A percentile compares a stretch with the other conserved stretches of the same genome.
These are phyloP conservation scores for Fraxinus ornus DNA, from an alignment of 305 asterid genomes.

Conservation along the genomic window DNA sequence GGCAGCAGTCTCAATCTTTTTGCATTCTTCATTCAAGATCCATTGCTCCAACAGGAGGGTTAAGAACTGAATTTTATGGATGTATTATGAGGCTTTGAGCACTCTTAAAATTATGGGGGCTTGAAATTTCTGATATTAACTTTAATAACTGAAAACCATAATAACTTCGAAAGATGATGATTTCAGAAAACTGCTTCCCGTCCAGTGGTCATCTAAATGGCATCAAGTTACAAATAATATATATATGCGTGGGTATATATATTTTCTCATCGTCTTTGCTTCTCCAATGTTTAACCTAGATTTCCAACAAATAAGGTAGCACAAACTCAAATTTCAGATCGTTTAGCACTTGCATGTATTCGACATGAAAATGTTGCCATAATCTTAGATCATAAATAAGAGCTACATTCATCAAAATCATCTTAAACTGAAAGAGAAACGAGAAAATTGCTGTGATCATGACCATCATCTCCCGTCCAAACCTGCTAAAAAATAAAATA, in stretches of 20 bases:
- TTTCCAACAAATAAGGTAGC: background rate
- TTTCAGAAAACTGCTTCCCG: background rate
- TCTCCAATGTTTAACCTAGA: background rate
- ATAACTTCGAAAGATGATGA: background rate
- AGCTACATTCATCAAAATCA: background rate
- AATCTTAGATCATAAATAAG: background rate
- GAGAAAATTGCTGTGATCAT: background rate
- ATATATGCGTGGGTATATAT: too few species aligned
- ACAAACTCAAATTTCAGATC: background rate
- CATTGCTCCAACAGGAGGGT: background rate
- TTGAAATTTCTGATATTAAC: background rate
- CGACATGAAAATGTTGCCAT: background rate
- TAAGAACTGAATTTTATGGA: constrained; percentile 14
- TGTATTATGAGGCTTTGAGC: background rate
- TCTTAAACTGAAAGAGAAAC: background rate
- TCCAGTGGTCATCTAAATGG: background rate
- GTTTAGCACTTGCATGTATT: background rate
- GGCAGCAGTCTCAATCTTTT: background rate
- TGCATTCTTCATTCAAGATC: background rate
- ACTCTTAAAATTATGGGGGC: background rate
- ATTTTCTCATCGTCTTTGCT: background rate
- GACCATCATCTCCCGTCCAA: constrained; percentile 26
- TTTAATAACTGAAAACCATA: background rate
- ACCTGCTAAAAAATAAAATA: constrained; percentile 16
- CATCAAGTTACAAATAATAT: background rate